phyloP scores from a whole-genome alignment of 371 early-diverging fungal genomes.

The Apophysomyces variabilis region DNA sequence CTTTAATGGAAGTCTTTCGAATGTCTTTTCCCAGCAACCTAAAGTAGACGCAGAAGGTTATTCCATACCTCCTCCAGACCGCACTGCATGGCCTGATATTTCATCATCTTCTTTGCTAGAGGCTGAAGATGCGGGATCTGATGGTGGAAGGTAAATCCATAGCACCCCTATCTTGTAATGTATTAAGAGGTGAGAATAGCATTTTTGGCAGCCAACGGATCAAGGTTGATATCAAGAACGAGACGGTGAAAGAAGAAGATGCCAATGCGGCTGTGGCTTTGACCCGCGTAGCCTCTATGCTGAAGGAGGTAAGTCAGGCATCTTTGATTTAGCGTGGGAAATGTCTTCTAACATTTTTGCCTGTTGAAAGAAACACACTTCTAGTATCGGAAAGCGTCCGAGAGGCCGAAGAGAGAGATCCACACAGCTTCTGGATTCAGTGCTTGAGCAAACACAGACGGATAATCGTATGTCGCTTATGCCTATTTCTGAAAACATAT shows the following conservation, averaged over 20 bases:
- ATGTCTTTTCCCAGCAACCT: conserved; percentile 19
- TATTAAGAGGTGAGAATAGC: conserved; percentile 3
- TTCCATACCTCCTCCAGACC: conserved; percentile 58
- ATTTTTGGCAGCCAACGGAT: conserved; percentile 29
- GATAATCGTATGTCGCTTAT: background rate
- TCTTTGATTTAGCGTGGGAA: background rate
- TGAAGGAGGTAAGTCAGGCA: conserved; percentile 27
- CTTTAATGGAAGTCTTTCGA: conserved; percentile 36
- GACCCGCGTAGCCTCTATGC: conserved; percentile 38
- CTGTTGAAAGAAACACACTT: conserved; percentile 6
- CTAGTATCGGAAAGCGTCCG: conserved; percentile 25
- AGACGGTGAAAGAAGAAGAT: conserved; percentile 37
- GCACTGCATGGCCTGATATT: conserved; percentile 48
- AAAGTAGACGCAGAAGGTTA: conserved; percentile 56
- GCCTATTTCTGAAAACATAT: background rate
- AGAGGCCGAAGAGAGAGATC: conserved; percentile 51
- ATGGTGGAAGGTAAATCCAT: conserved; percentile 26
- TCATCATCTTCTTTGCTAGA: background rate
- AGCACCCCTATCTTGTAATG: background rate
- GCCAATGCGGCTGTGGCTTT: conserved; percentile 39
- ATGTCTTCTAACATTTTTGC: background rate
- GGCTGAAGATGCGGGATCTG: conserved; percentile 22
- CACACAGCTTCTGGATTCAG: conserved; percentile 34
- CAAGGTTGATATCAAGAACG: conserved; percentile 41
- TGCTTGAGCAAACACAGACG: conserved; percentile 13